Evolutionary conservation across 2,329 filamentous ascomycete species (phyloP).

Genomic region (Colletotrichum sp.): DNA sequence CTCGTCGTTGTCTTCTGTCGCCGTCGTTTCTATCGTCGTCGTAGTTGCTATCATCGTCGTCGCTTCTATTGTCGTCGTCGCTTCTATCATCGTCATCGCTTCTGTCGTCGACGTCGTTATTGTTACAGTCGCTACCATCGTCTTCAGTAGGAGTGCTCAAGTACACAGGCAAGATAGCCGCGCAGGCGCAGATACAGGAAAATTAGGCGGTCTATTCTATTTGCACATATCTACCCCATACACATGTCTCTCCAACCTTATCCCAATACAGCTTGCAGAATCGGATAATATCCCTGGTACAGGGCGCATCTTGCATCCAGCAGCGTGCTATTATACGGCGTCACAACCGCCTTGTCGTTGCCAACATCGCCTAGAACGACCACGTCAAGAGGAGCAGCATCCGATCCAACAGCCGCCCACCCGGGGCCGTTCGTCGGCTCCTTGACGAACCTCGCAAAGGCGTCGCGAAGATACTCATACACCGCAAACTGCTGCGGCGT

Average conservation of each 20-base stretch:
- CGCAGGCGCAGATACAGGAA: too few species aligned
- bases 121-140: too few species aligned
- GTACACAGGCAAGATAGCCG: too few species aligned
- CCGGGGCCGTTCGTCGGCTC: constrained; percentile 26
- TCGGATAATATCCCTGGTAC: constrained; percentile 22
- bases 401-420: constrained; percentile 28
- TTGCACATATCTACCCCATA: not conserved
- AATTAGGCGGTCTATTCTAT: not conserved
- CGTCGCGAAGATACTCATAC: constrained; percentile 25
- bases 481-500: constrained; percentile 26
- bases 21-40: too few species aligned
- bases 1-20: too few species aligned
- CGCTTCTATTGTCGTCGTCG: too few species aligned
- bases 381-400: constrained; percentile 24
- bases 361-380: constrained; percentile 25
- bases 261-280: constrained; percentile 11
- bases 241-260: rapidly evolving
- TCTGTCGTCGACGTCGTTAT: too few species aligned
- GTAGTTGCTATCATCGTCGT: too few species aligned
- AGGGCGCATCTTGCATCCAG: constrained; percentile 25
- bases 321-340: constrained; percentile 20
- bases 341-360: not conserved
- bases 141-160: too few species aligned
- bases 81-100: too few species aligned
- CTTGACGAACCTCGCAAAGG: constrained; percentile 27